Conservation (phyloP, 768 basidiomycete genomes). For the Sporobolomyces phaffii region DNA sequence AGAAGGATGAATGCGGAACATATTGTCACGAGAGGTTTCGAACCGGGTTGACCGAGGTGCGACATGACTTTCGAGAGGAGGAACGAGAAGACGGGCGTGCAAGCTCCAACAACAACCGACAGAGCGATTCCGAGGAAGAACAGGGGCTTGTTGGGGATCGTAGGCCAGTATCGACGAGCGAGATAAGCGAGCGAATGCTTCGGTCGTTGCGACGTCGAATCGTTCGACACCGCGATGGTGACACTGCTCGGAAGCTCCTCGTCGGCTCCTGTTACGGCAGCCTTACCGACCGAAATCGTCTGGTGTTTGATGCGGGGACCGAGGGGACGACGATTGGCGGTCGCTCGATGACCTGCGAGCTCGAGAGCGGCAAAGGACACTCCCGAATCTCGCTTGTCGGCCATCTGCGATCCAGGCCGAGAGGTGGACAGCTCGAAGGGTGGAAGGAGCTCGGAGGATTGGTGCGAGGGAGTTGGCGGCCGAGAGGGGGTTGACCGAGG, state of each 20-base stretch:
- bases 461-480: slow-evolving; percentile 9
- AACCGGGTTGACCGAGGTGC: slow-evolving; percentile 46
- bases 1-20: slow-evolving; percentile 51
- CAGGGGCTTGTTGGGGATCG: slow-evolving; percentile 60
- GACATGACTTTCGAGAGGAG: slow-evolving; percentile 70
- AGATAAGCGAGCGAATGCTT: slow-evolving; percentile 6
- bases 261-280: slow-evolving; percentile 48
- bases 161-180: slow-evolving; percentile 22
- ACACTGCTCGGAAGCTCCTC: slow-evolving; percentile 39
- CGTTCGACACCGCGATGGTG: neutral
- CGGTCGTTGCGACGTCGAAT: slow-evolving; percentile 42
- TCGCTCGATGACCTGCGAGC: slow-evolving; percentile 5
- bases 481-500: neutral
- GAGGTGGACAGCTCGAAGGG: slow-evolving; percentile 11
- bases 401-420: neutral
- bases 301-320: slow-evolving; percentile 24
- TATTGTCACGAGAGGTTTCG: slow-evolving; percentile 44
- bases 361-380: slow-evolving; percentile 37
- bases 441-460: slow-evolving; percentile 21
- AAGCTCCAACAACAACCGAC: slow-evolving; percentile 68
- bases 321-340: slow-evolving; percentile 13
- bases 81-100: slow-evolving; percentile 88
- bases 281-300: slow-evolving; percentile 1
- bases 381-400: slow-evolving; percentile 23
- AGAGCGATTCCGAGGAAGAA: slow-evolving; percentile 63